phyloP scores from a whole-genome alignment of 108 stramenopile genomes.

The Skeletonema costatum region DNA sequence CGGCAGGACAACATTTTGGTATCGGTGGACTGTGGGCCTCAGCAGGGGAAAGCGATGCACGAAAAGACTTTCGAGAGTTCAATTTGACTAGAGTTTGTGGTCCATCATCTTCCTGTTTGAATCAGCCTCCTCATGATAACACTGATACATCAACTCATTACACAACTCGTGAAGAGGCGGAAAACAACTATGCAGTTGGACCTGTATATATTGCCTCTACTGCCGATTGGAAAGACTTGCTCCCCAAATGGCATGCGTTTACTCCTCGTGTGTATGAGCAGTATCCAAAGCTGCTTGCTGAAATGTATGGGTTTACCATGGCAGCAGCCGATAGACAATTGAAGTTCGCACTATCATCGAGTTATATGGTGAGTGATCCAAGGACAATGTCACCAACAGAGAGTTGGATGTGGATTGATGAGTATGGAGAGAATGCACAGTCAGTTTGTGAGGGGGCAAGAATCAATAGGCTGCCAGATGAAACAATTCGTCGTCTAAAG shows the following conservation, averaged over 20 bases:
- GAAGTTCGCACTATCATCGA: constrained; percentile 61
- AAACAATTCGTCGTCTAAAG: constrained; percentile 25
- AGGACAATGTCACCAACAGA: constrained; percentile 39
- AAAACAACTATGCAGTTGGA: constrained; percentile 65
- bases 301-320: constrained; percentile 92
- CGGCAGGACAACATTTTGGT: constrained; percentile 47
- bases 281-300: constrained; percentile 81
- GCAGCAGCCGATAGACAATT: constrained; percentile 81
- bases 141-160: background rate
- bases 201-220: constrained; percentile 73
- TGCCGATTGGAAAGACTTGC: constrained; percentile 61
- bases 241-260: constrained; percentile 61
- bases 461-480: constrained; percentile 18
- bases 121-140: background rate
- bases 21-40: constrained; percentile 37
- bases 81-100: constrained; percentile 51
- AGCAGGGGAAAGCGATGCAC: constrained; percentile 21
- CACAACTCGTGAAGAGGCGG: constrained; percentile 42
- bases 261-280: constrained; percentile 70
- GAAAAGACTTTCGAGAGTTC: constrained; percentile 48
- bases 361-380: constrained; percentile 72
- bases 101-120: constrained; percentile 30
- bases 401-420: constrained; percentile 41
- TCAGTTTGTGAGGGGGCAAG: constrained; percentile 36
- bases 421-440: constrained; percentile 15